phyloP scores from a whole-genome alignment of 257 asterid genomes.

The Ballota nigra region DNA sequence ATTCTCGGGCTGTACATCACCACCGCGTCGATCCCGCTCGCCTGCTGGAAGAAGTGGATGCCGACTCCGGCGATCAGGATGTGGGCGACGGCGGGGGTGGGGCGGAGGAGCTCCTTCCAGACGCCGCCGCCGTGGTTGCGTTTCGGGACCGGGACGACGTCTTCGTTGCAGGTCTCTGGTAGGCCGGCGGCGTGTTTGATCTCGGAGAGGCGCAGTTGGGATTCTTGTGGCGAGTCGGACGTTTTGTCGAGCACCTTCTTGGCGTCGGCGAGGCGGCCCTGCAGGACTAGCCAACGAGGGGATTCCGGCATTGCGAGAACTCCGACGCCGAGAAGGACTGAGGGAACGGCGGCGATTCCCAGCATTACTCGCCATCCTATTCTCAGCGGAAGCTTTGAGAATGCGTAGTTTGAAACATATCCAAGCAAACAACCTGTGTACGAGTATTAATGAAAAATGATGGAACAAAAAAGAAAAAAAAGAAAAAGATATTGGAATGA shows the following conservation, averaged over 20 bases:
- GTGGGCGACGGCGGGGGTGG: slow-evolving; percentile 26
- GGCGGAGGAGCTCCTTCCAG: slow-evolving; percentile 36
- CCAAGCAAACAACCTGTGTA: slow-evolving; percentile 31
- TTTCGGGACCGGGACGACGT: slow-evolving; percentile 16
- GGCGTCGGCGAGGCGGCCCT: slow-evolving; percentile 37
- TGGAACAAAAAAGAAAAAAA: too few species aligned
- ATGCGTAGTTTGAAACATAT: slow-evolving; percentile 32
- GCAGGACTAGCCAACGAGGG: slow-evolving; percentile 42
- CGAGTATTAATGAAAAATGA: not conserved
- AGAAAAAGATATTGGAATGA: too few species aligned
- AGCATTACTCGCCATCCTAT: slow-evolving; percentile 44
- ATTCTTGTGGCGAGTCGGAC: slow-evolving; percentile 31
- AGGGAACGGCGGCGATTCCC: slow-evolving; percentile 34
- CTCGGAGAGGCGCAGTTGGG: slow-evolving; percentile 20
- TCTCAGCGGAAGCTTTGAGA: slow-evolving; percentile 23
- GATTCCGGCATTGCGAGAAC: slow-evolving; percentile 40
- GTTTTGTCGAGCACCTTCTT: slow-evolving; percentile 28
- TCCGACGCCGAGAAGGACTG: slow-evolving; percentile 28
- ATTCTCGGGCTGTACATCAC: slow-evolving; percentile 38
- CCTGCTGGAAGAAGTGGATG: slow-evolving; percentile 39
- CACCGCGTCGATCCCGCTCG: slow-evolving; percentile 35
- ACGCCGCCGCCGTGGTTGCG: slow-evolving; percentile 22
- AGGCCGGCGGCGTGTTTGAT: slow-evolving; percentile 32
- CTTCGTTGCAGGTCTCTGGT: slow-evolving; percentile 4
- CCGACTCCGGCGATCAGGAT: slow-evolving; percentile 31